phyloP scores from a whole-genome alignment of 768 basidiomycete species.

The Tulasnella sp. region DNA sequence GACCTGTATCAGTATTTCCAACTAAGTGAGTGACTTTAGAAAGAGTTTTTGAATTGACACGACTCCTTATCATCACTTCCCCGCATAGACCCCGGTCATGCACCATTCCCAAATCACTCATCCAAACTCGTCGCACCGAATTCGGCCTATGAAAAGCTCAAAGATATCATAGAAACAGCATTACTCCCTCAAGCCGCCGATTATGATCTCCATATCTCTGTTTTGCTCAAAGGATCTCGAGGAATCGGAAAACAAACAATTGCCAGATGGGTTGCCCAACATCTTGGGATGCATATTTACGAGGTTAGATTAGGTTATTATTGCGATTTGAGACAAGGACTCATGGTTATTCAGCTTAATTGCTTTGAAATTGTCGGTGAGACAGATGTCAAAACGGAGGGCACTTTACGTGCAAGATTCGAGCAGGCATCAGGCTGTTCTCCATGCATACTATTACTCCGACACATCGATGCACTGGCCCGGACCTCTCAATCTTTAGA shows the following conservation, averaged over 20 bases:
- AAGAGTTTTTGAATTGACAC: not conserved
- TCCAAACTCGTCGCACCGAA: slow-evolving; percentile 10
- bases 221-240: slow-evolving; percentile 65
- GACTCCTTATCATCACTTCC: not conserved
- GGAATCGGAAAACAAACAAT: slow-evolving; percentile 72
- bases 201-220: slow-evolving; percentile 51
- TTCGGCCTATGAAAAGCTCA: slow-evolving; percentile 34
- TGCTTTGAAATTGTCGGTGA: slow-evolving; percentile 78
- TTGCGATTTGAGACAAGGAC: not conserved
- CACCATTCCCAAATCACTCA: slow-evolving; percentile 7
- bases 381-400: slow-evolving; percentile 60
- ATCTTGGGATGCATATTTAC: slow-evolving; percentile 60
- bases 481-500: slow-evolving; percentile 53
- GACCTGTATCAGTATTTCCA: slow-evolving; percentile 38
- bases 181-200: slow-evolving; percentile 42
- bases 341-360: slow-evolving; percentile 44
- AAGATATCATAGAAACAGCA: slow-evolving; percentile 47
- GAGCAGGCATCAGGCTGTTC: slow-evolving; percentile 66
- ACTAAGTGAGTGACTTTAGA: slow-evolving; percentile 33
- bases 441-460: slow-evolving; percentile 72
- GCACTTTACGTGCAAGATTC: slow-evolving; percentile 52
- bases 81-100: not conserved
- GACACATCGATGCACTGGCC: slow-evolving; percentile 67
- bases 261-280: slow-evolving; percentile 28
- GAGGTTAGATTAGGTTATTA: slow-evolving; percentile 39